These are phyloP conservation scores for Reticulascus tulasneorum DNA, from an alignment of 2,329 filamentous ascomycete species.

Conservation along the genomic window DNA sequence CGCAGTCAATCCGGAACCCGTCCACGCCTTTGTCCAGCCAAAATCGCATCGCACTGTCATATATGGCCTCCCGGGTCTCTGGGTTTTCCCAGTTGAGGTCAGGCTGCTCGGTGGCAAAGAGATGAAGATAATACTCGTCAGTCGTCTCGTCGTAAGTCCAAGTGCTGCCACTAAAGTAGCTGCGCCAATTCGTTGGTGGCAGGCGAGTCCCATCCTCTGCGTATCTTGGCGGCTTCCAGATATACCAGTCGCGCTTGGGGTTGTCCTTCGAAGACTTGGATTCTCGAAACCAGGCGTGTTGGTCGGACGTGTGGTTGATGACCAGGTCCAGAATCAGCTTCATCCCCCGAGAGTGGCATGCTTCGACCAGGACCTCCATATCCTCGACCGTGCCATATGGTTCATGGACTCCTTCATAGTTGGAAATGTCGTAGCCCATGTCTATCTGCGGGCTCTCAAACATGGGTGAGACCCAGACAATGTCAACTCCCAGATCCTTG, in stretches of 20 bases:
- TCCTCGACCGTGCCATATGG: constrained; percentile 65
- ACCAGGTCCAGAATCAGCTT: constrained; percentile 72
- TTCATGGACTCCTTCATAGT: constrained; percentile 63
- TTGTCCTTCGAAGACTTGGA: constrained; percentile 57
- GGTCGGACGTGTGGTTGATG: constrained; percentile 71
- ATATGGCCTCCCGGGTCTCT: constrained; percentile 64
- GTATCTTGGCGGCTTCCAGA: constrained; percentile 51
- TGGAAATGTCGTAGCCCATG: constrained; percentile 67
- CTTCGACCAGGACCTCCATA: constrained; percentile 57
- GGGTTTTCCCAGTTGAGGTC: constrained; percentile 84
- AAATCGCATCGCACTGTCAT: constrained; percentile 69
- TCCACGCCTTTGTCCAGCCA: constrained; percentile 73
- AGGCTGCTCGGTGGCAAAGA: constrained; percentile 73
- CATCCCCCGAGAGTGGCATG: constrained; percentile 60
- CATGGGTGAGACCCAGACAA: constrained; percentile 66
- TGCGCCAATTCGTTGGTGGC: constrained; percentile 73
- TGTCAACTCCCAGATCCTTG: constrained; percentile 55
- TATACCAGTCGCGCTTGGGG: constrained; percentile 67
- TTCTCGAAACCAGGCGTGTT: constrained; percentile 69
- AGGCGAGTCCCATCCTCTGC: constrained; percentile 55
- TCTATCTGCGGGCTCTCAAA: constrained; percentile 62
- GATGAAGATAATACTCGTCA: constrained; percentile 70
- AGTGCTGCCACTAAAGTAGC: constrained; percentile 55
- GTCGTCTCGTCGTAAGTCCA: constrained; percentile 73
- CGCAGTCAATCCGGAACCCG: constrained; percentile 71